Conservation (phyloP, 495 filamentous ascomycete genomes). For the Talaromyces stipitatus region DNA sequence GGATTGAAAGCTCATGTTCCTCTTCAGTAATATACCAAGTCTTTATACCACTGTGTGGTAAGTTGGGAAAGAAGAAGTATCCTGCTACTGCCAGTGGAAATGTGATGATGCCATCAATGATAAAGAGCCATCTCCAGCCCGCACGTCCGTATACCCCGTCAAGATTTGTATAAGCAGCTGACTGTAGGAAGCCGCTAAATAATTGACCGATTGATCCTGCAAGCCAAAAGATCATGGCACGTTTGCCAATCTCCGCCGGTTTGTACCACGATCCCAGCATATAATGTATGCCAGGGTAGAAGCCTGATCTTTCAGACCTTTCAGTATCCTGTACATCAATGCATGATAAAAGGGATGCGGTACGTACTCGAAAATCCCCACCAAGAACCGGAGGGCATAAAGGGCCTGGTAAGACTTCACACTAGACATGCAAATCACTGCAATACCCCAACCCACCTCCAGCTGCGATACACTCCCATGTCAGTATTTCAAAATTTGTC, state of each 20-base stretch:
- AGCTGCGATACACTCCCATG: conserved; percentile 28
- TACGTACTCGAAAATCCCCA: conserved; percentile 30
- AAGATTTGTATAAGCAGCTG: conserved; percentile 39
- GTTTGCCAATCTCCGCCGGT: conserved; percentile 41
- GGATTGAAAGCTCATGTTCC: conserved; percentile 15
- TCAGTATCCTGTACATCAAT: not conserved
- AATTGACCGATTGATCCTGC: conserved; percentile 37
- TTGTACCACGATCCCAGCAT: conserved; percentile 35
- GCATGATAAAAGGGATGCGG: not conserved
- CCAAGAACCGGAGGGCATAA: conserved; percentile 46
- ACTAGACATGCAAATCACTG: conserved; percentile 33
- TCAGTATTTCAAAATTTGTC: conserved; percentile 26
- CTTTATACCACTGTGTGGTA: conserved; percentile 17
- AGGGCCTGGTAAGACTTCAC: conserved; percentile 33
- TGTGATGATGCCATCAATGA: conserved; percentile 34
- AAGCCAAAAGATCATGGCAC: conserved; percentile 47
- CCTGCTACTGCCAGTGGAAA: conserved; percentile 38
- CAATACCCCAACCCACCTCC: conserved; percentile 41
- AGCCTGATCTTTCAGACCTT: conserved; percentile 18
- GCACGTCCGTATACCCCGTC: conserved; percentile 32
- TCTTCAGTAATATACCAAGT: conserved; percentile 21
- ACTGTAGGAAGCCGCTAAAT: conserved; percentile 48
- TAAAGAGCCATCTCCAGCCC: conserved; percentile 32
- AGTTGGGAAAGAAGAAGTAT: conserved; percentile 45
- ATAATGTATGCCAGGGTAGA: conserved; percentile 29